Conservation (phyloP, 441 rosid species). For the Daphne laureola region DNA sequence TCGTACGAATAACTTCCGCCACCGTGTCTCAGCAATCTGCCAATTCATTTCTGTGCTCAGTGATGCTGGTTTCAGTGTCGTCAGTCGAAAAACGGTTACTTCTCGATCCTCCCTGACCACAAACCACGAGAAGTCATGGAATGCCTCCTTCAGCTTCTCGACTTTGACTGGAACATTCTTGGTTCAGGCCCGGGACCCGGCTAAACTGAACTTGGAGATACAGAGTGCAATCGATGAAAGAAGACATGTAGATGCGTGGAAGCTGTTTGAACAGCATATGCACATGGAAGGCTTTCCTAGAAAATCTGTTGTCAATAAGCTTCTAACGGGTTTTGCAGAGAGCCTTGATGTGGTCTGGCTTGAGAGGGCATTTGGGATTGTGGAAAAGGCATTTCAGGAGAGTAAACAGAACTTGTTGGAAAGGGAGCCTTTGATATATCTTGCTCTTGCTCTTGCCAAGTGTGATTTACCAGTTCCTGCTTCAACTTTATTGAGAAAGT, state of each 20-base stretch:
- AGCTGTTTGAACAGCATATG: constrained; percentile 58
- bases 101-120: constrained; percentile 12
- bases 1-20: constrained; percentile 24
- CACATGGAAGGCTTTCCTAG: constrained; percentile 81
- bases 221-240: constrained; percentile 49
- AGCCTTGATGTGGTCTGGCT: constrained; percentile 53
- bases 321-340: constrained; percentile 44
- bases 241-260: constrained; percentile 53
- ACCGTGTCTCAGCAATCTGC: background rate
- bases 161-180: constrained; percentile 43
- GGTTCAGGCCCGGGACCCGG: constrained; percentile 78
- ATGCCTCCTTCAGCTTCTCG: constrained; percentile 25
- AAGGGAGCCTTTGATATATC: constrained; percentile 66
- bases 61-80: constrained; percentile 3
- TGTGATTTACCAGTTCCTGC: constrained; percentile 59
- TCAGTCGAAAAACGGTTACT: constrained; percentile 4
- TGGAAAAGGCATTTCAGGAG: constrained; percentile 60
- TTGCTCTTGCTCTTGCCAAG: constrained; percentile 64
- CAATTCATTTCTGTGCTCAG: constrained; percentile 13
- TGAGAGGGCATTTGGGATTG: constrained; percentile 51
- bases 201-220: constrained; percentile 50
- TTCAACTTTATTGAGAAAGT: constrained; percentile 68
- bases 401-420: constrained; percentile 71
- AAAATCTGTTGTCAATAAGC: constrained; percentile 55
- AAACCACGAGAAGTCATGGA: constrained; percentile 1